phyloP scores from a whole-genome alignment of 257 asterid species.

The Primulina tabacum region DNA sequence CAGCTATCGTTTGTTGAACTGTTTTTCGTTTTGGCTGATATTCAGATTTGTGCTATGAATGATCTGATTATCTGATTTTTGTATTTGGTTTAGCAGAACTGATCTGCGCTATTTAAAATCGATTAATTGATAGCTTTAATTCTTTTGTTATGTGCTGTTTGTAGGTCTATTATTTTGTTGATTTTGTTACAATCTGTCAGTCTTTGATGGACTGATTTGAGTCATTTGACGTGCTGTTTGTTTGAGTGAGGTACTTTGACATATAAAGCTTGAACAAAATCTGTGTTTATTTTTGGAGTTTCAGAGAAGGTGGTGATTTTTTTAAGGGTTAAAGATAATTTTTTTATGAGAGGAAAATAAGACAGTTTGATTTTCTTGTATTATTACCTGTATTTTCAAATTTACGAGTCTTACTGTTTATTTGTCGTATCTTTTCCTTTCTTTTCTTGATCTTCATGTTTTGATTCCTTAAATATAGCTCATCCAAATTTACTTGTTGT shows the following conservation, averaged over 20 bases:
- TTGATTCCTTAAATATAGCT: constrained; percentile 1
- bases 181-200: constrained; percentile 3
- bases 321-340: neutral
- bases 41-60: constrained; percentile 9
- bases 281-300: neutral
- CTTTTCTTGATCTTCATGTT: constrained; percentile 11
- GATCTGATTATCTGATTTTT: no score
- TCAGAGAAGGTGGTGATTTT: neutral
- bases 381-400: neutral
- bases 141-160: neutral
- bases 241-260: neutral
- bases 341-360: neutral
- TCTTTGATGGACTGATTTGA: constrained; percentile 8
- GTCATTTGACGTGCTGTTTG: neutral
- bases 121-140: neutral
- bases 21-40: constrained; percentile 22
- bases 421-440: neutral
- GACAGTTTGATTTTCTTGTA: neutral
- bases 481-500: constrained; percentile 4
- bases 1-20: neutral
- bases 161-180: neutral
- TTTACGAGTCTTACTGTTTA: no score
- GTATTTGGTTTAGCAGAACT: no score
- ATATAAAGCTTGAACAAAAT: constrained; percentile 1
- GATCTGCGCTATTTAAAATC: neutral